Evolutionary conservation across 768 basidiomycete species (phyloP).

Genomic region (Clitopilus hobsonii): DNA sequence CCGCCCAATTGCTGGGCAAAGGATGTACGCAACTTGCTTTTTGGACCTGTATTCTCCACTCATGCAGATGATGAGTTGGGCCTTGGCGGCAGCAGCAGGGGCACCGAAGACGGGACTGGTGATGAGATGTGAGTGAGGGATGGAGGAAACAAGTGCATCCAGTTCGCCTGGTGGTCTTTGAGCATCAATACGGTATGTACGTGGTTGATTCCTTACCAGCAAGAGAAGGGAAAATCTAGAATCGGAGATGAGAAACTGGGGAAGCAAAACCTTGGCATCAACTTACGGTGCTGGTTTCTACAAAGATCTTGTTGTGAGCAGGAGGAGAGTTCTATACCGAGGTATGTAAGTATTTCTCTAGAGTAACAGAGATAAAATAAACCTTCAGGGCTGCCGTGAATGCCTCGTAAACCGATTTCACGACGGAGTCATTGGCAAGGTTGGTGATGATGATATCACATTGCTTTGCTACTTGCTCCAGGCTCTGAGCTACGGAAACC

Average conservation of each 20-base stretch:
- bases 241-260: neutral
- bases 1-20: constrained; percentile 74
- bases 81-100: constrained; percentile 60
- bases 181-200: neutral
- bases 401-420: constrained; percentile 55
- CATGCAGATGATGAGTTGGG: constrained; percentile 69
- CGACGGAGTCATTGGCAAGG: constrained; percentile 67
- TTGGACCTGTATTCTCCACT: constrained; percentile 80
- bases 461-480: constrained; percentile 54
- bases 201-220: constrained; percentile 28
- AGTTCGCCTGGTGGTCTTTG: constrained; percentile 47
- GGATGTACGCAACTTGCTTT: constrained; percentile 71
- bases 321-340: constrained; percentile 34
- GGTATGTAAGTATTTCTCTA: constrained; percentile 4
- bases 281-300: constrained; percentile 80
- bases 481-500: constrained; percentile 50
- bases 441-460: constrained; percentile 78
- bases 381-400: constrained; percentile 60
- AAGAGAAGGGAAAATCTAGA: constrained; percentile 51
- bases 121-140: constrained; percentile 60
- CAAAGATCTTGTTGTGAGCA: constrained; percentile 64
- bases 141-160: constrained; percentile 57
- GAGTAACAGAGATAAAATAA: constrained; percentile 9
- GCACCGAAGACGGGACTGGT: constrained; percentile 77
- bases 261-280: neutral